phyloP scores from a whole-genome alignment of 1,284 basidiomycete genomes.

The Cerrena zonata region DNA sequence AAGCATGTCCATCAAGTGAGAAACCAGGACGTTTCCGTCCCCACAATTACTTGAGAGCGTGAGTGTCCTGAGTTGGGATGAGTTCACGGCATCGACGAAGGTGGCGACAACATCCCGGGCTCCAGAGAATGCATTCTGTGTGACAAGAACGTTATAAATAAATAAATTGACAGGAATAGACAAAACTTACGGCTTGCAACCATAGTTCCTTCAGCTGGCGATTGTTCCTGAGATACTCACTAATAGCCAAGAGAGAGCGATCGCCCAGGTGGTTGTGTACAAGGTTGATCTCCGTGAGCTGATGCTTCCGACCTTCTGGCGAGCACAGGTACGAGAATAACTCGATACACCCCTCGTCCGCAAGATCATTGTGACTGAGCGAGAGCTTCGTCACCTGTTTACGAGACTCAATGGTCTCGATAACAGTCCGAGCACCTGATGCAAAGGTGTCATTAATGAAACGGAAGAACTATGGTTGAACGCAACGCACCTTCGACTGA shows the following conservation, averaged over 20 bases:
- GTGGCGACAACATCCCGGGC: slow-evolving; percentile 28
- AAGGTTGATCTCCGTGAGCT: slow-evolving; percentile 50
- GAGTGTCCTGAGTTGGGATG: slow-evolving; percentile 40
- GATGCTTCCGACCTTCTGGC: slow-evolving; percentile 39
- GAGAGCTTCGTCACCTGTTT: slow-evolving; percentile 44
- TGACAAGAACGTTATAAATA: not conserved
- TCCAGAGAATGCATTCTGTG: slow-evolving; percentile 42
- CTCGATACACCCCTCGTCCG: slow-evolving; percentile 50
- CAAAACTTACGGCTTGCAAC: slow-evolving; percentile 47
- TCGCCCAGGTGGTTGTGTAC: slow-evolving; percentile 53
- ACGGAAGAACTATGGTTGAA: not conserved
- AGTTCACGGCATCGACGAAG: slow-evolving; percentile 44
- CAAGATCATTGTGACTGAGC: slow-evolving; percentile 53
- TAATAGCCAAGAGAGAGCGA: slow-evolving; percentile 46
- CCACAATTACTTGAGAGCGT: slow-evolving; percentile 38
- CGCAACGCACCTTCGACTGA: slow-evolving; percentile 7
- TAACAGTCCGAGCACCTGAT: slow-evolving; percentile 45
- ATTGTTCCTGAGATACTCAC: slow-evolving; percentile 48
- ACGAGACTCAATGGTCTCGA: slow-evolving; percentile 38
- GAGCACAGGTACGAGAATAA: slow-evolving; percentile 55
- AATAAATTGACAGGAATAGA: not conserved
- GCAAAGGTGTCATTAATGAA: not conserved
- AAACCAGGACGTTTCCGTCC: slow-evolving; percentile 45
- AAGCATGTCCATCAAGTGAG: slow-evolving; percentile 45
- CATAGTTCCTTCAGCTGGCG: slow-evolving; percentile 40